Conservation (phyloP, 805 yeast species). For the Wickerhamiella australiensis region DNA sequence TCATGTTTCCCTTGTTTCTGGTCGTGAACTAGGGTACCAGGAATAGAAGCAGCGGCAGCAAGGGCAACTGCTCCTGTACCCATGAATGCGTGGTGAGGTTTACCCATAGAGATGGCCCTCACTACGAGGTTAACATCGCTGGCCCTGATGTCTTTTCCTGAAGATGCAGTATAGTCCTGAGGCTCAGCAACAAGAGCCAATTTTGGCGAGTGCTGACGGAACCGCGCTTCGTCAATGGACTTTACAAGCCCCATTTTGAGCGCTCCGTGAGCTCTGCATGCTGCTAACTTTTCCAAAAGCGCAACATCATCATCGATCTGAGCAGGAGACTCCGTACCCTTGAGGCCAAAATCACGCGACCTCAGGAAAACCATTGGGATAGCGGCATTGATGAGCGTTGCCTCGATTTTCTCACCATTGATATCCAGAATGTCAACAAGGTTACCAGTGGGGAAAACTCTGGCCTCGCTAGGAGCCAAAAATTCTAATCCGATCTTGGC, state of each 20-base stretch:
- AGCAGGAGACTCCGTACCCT: conserved; percentile 1
- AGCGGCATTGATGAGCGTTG: conserved; percentile 6
- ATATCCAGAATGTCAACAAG: not conserved
- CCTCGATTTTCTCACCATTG: not conserved
- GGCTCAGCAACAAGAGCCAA: conserved; percentile 12
- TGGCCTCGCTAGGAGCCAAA: conserved; percentile 12
- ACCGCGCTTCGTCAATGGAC: conserved; percentile 11
- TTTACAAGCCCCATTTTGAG: conserved; percentile 13
- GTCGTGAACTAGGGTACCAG: conserved; percentile 11
- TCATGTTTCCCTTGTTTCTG: not conserved
- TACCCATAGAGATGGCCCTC: conserved; percentile 14
- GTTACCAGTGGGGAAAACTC: conserved; percentile 15
- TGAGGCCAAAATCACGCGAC: not conserved
- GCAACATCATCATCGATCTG: not conserved
- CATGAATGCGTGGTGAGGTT: conserved; percentile 14
- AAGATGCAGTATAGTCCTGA: not conserved
- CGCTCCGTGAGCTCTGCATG: conserved; percentile 14
- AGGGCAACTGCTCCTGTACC: conserved; percentile 16
- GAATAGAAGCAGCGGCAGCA: conserved; percentile 12
- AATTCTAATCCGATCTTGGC: conserved; percentile 11
- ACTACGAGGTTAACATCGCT: conserved; percentile 2
- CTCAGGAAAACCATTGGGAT: conserved; percentile 10
- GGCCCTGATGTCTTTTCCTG: not conserved
- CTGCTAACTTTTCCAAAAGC: conserved; percentile 9
- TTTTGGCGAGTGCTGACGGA: conserved; percentile 15